A percentile compares a stretch with the other conserved stretches of the same genome.
These are phyloP conservation scores for Phylloporus scabripes DNA, from an alignment of 768 basidiomycete species.

Conservation along the genomic window DNA sequence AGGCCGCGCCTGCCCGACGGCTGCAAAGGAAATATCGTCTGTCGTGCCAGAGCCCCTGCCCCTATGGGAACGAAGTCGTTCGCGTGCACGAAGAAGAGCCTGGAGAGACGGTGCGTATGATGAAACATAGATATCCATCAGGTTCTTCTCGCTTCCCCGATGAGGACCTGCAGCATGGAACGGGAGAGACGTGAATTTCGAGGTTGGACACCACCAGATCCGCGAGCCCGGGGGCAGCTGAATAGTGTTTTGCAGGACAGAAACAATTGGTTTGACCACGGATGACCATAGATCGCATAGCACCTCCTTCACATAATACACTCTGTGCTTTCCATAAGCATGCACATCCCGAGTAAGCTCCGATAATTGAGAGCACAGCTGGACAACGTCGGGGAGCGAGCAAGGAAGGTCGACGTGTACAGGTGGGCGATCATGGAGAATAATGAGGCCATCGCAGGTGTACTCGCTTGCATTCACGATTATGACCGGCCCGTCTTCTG, in stretches of 20 bases:
- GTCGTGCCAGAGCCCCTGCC: neutral
- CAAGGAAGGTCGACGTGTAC: neutral
- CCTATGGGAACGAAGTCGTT: neutral
- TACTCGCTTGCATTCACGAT: neutral
- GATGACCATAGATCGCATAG: neutral
- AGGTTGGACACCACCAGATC: neutral
- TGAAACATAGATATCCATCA: neutral
- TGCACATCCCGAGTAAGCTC: neutral
- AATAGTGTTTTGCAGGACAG: neutral
- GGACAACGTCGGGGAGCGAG: neutral
- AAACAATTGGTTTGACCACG: neutral
- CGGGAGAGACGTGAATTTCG: neutral
- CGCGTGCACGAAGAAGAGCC: neutral
- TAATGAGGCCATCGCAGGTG: neutral
- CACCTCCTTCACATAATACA: neutral
- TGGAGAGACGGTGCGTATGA: neutral
- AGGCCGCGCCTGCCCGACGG: neutral
- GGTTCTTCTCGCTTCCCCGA: neutral
- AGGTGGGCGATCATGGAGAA: neutral
- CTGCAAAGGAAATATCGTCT: neutral
- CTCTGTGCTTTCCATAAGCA: neutral
- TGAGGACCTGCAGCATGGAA: neutral
- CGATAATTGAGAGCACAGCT: neutral
- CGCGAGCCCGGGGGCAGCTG: neutral
- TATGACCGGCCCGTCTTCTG: neutral